Percentiles rank a stretch among this genome's conserved stretches.
Evolutionary conservation across 2,329 filamentous ascomycete genomes (phyloP).

Genomic region (Ceratocystis cacaofunesta): DNA sequence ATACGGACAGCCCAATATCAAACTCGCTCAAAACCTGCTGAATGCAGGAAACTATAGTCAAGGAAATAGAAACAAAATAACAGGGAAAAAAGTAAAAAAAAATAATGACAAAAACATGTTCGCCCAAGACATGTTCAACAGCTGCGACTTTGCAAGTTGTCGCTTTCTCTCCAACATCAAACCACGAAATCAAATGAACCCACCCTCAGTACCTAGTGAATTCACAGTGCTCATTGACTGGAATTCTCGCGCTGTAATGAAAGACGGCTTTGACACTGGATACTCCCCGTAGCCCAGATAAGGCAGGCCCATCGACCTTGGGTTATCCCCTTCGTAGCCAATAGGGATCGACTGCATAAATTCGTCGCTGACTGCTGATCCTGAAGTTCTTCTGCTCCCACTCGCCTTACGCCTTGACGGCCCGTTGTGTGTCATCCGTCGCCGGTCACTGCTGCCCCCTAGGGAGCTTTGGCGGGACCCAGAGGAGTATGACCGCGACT

Average conservation of each 20-base stretch:
- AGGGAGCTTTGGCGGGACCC: constrained; percentile 6
- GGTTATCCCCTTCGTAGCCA: constrained; percentile 10
- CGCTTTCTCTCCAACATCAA: not conserved
- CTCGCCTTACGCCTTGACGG: constrained; percentile 4
- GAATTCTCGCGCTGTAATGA: constrained; percentile 12
- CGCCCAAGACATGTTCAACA: not conserved
- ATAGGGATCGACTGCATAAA: constrained; percentile 16
- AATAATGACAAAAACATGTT: not conserved
- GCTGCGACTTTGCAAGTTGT: not conserved
- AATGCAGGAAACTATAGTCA: constrained; percentile 4
- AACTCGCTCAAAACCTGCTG: not conserved
- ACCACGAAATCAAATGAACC: constrained; percentile 5
- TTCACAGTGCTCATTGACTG: constrained; percentile 15
- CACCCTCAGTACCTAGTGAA: constrained; percentile 12
- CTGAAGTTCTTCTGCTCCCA: constrained; percentile 11
- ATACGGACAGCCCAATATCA: not conserved
- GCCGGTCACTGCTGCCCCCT: not conserved
- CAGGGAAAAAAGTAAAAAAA: not conserved
- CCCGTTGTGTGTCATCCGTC: constrained; percentile 3
- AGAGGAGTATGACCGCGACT: constrained; percentile 9
- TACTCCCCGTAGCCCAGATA: constrained; percentile 9
- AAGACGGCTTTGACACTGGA: constrained; percentile 11
- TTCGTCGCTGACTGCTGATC: constrained; percentile 10
- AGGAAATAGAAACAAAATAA: constrained; percentile 6
- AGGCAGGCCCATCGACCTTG: not conserved